Conservation (phyloP, 345 rosid species). For the Euphorbia lathyris region DNA sequence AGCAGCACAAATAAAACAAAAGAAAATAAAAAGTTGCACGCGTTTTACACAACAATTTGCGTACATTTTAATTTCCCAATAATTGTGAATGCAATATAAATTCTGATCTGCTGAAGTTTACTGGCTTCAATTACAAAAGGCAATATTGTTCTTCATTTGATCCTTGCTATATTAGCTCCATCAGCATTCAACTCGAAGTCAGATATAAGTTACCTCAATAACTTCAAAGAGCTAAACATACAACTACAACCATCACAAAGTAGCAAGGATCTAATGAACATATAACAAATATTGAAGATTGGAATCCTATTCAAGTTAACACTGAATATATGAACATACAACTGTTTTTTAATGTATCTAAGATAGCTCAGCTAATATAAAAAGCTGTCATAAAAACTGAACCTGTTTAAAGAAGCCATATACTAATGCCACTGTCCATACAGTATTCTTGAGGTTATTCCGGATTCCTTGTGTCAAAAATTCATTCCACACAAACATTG, state of each 20-base stretch:
- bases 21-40: not conserved
- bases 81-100: not conserved
- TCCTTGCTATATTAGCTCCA: not conserved
- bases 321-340: not conserved
- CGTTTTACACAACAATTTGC: not conserved
- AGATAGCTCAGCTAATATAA: not conserved
- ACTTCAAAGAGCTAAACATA: conserved; percentile 2
- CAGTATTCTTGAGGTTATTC: conserved; percentile 53
- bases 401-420: conserved; percentile 98
- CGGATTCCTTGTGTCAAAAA: conserved; percentile 75
- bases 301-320: not conserved
- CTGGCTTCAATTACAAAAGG: not conserved
- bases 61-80: not conserved
- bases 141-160: conserved; percentile 1
- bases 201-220: not conserved
- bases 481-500: conserved; percentile 95
- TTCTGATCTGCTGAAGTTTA: not conserved
- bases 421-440: conserved; percentile 93
- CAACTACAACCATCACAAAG: not conserved
- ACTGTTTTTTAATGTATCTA: not conserved
- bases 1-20: conserved; percentile 10
- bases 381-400: not conserved
- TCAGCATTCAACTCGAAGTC: not conserved
- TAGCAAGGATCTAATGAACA: not conserved
- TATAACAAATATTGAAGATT: not conserved